A percentile compares a stretch with the other conserved stretches of the same genome.
Conservation (phyloP, 2,329 filamentous ascomycete genomes). For the Helicocarpus griseus region DNA sequence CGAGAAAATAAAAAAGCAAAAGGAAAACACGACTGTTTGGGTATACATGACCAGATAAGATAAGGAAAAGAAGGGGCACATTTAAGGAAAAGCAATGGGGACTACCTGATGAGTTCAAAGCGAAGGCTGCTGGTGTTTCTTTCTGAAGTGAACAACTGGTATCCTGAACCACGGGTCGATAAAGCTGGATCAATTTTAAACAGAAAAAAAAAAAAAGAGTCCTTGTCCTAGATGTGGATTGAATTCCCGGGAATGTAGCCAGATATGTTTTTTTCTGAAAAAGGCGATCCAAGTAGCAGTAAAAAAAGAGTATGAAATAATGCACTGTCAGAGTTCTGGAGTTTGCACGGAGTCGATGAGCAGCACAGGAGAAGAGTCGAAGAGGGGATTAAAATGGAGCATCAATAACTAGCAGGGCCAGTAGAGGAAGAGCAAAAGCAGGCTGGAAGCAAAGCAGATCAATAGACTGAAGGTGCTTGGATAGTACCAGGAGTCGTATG, state of each 20-base stretch:
- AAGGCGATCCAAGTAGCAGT: slow-evolving; percentile 1
- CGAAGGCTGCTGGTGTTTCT: slow-evolving; percentile 15
- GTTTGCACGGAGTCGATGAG: not conserved
- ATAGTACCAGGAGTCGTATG: not conserved
- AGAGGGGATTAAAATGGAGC: slow-evolving; percentile 14
- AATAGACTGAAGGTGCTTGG: slow-evolving; percentile 3
- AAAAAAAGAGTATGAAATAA: slow-evolving; percentile 9
- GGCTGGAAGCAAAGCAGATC: slow-evolving; percentile 3
- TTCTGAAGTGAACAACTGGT: slow-evolving; percentile 16
- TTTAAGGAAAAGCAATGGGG: slow-evolving; percentile 27
- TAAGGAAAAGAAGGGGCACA: slow-evolving; percentile 15
- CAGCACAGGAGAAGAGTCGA: slow-evolving; percentile 11
- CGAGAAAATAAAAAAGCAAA: slow-evolving; percentile 7
- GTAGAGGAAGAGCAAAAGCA: slow-evolving; percentile 2
- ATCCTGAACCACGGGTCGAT: slow-evolving; percentile 3
- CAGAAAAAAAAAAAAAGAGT: slow-evolving; percentile 17
- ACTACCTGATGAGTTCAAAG: slow-evolving; percentile 32
- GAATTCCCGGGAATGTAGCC: slow-evolving; percentile 3
- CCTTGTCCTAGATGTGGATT: slow-evolving; percentile 14
- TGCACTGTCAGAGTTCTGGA: not conserved
- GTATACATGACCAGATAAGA: slow-evolving; percentile 16
- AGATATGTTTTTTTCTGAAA: slow-evolving; percentile 2
- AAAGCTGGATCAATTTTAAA: slow-evolving; percentile 16
- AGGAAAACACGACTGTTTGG: slow-evolving; percentile 8
- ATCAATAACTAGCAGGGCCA: not conserved